phyloP scores from a whole-genome alignment of 768 basidiomycete species.

The Pleurotus tuoliensis region DNA sequence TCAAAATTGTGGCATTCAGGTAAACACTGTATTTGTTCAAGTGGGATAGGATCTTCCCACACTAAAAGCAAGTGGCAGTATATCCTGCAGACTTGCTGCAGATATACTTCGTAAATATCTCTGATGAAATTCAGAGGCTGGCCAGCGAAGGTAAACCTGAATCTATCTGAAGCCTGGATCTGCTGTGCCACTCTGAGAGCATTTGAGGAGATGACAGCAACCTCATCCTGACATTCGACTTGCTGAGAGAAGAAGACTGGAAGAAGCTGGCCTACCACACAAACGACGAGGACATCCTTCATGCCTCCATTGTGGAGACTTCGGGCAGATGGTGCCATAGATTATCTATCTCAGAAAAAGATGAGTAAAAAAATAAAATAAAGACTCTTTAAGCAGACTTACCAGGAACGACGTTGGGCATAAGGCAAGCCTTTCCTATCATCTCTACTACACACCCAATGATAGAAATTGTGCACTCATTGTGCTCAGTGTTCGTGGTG shows the following conservation, averaged over 20 bases:
- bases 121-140: not conserved
- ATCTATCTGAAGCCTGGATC: not conserved
- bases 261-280: not conserved
- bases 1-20: no score
- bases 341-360: not conserved
- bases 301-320: not conserved
- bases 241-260: not conserved
- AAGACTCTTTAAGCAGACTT: not conserved
- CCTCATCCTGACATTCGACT: not conserved
- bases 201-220: not conserved
- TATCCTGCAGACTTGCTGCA: not conserved
- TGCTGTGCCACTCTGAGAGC: not conserved
- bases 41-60: no score
- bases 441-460: not conserved
- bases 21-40: no score
- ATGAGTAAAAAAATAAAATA: not conserved
- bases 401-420: not conserved
- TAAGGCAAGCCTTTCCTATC: not conserved
- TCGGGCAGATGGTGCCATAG: not conserved
- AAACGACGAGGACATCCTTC: slow-evolving; percentile 1
- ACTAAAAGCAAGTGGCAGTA: not conserved
- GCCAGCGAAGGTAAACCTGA: not conserved
- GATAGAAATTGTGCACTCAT: not conserved
- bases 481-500: not conserved
- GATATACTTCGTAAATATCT: not conserved